Evolutionary conservation across 2,329 filamentous ascomycete genomes (phyloP).

Genomic region (Aspergillus sp.): DNA sequence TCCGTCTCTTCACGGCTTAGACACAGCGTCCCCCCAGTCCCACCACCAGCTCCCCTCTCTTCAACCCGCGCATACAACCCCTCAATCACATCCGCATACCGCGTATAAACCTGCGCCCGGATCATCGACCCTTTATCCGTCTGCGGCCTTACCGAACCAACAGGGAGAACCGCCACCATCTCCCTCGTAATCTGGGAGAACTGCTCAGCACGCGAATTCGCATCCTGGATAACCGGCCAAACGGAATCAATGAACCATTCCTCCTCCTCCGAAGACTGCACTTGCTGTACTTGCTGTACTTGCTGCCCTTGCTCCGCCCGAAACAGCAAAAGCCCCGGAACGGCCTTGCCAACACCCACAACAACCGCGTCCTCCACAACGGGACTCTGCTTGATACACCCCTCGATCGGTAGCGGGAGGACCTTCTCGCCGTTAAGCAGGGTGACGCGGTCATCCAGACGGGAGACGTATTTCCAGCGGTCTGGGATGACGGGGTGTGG

Average conservation of each 20-base stretch:
- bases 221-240: constrained; percentile 39
- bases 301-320: constrained; percentile 22
- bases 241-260: constrained; percentile 39
- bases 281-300: background rate
- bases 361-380: constrained; percentile 34
- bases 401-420: constrained; percentile 33
- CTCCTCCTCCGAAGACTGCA: too few species aligned
- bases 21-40: constrained; percentile 28
- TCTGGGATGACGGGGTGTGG: constrained; percentile 30
- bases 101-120: constrained; percentile 48
- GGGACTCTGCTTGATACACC: constrained; percentile 30
- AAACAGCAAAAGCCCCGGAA: constrained; percentile 32
- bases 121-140: constrained; percentile 59
- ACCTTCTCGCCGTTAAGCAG: constrained; percentile 37
- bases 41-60: constrained; percentile 18
- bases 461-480: constrained; percentile 35
- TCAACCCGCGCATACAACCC: constrained; percentile 22
- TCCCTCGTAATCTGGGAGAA: constrained; percentile 47
- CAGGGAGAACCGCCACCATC: constrained; percentile 37
- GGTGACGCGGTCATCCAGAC: constrained; percentile 34
- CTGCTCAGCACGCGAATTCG: constrained; percentile 43
- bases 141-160: constrained; percentile 42
- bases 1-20: constrained; percentile 34
- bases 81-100: constrained; percentile 47
- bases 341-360: constrained; percentile 26